phyloP scores from a whole-genome alignment of 306 rosid genomes.

The Malus sieversii region DNA sequence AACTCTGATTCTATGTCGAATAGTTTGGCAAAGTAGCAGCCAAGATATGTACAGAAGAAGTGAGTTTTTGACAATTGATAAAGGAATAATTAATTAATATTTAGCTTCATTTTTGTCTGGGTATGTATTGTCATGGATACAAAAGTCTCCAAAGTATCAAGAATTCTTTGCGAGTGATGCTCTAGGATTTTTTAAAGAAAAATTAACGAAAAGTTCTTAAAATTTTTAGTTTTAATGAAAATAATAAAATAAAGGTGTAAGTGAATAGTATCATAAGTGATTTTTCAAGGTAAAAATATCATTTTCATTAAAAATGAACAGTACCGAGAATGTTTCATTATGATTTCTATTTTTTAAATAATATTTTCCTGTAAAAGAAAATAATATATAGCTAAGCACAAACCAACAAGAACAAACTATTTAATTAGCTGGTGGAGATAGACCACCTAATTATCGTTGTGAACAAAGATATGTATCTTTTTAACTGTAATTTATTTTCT shows the following conservation, averaged over 20 bases:
- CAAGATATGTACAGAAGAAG: no score
- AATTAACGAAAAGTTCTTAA: accelerated
- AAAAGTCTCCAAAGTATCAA: background rate
- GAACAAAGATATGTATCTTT: background rate
- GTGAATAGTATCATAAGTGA: no score
- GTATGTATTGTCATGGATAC: background rate
- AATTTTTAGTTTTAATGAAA: no score
- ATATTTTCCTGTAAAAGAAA: no score
- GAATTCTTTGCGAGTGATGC: background rate
- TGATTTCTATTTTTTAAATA: no score
- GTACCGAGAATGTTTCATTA: no score
- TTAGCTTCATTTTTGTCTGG: background rate
- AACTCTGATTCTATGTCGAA: background rate
- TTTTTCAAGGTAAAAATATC: no score
- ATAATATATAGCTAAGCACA: background rate
- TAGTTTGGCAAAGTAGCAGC: no score
- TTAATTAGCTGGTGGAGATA: background rate
- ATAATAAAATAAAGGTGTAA: no score
- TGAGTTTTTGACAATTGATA: no score
- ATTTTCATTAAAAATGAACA: no score
- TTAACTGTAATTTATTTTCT: background rate
- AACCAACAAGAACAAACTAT: background rate
- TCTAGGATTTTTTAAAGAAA: background rate
- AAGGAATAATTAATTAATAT: no score
- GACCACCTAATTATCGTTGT: background rate